phyloP scores from a whole-genome alignment of 2,329 filamentous ascomycete species.

The Colletotrichum spinosum region DNA sequence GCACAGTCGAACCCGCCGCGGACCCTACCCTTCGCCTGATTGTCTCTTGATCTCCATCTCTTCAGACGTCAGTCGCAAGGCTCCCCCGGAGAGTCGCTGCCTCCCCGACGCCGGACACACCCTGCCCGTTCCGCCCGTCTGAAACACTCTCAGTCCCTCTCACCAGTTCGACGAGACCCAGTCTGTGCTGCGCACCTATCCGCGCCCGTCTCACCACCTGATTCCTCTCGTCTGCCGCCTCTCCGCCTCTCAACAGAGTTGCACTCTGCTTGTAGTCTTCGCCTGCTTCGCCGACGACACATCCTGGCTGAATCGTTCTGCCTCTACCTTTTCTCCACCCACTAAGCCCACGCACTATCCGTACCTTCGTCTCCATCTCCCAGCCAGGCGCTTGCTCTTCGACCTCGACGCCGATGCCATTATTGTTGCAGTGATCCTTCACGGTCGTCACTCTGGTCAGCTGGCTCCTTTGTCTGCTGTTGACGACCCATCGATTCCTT shows the following conservation, averaged over 20 bases:
- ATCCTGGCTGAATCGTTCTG: too few relatives aligned
- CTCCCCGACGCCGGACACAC: constrained; percentile 37
- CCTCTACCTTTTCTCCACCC: too few relatives aligned
- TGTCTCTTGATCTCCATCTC: constrained; percentile 40
- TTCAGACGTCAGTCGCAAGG: constrained; percentile 37
- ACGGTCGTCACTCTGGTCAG: constrained; percentile 4
- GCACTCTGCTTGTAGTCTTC: constrained; percentile 11
- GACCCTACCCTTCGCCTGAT: constrained; percentile 38
- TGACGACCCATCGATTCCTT: too few relatives aligned
- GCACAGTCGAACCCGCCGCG: constrained; percentile 13
- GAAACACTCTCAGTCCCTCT: constrained; percentile 51
- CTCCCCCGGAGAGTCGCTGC: constrained; percentile 29
- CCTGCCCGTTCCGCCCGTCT: constrained; percentile 48
- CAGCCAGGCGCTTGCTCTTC: constrained; percentile 1
- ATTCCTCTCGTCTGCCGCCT: constrained; percentile 26
- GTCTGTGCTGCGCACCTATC: constrained; percentile 35
- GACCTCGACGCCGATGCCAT: constrained; percentile 29
- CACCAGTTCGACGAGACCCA: constrained; percentile 32
- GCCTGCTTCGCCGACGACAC: constrained; percentile 18
- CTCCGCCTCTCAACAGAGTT: constrained; percentile 19
- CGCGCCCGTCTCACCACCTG: constrained; percentile 30
- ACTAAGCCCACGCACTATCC: neutral
- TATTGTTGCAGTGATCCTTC: constrained; percentile 10
- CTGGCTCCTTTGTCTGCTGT: neutral
- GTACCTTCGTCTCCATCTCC: constrained; percentile 9